Conservation (phyloP, 2,329 filamentous ascomycete genomes). For the Stachybotrys chartarum region DNA sequence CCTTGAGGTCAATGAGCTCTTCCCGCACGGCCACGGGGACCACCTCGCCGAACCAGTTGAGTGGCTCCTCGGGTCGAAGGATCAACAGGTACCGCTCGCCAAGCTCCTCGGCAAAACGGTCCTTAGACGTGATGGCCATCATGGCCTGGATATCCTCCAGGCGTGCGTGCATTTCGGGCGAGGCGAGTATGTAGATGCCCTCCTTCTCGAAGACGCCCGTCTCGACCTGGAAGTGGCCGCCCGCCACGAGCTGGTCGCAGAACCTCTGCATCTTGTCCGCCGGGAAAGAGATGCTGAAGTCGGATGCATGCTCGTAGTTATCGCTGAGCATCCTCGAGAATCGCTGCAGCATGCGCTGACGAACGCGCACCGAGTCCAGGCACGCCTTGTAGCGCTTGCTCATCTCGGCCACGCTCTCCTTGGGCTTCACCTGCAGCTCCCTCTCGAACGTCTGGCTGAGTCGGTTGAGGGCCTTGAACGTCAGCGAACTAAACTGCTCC, state of each 20-base stretch:
- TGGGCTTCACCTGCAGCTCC: conserved; percentile 76
- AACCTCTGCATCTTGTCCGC: conserved; percentile 66
- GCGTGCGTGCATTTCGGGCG: conserved; percentile 66
- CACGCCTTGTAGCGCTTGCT: conserved; percentile 96
- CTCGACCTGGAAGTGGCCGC: conserved; percentile 83
- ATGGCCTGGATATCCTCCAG: conserved; percentile 80
- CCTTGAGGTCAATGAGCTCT: conserved; percentile 69
- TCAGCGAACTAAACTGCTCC: conserved; percentile 92
- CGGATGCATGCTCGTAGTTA: conserved; percentile 92
- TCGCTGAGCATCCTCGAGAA: conserved; percentile 88
- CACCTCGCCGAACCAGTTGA: conserved; percentile 76
- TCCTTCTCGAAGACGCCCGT: conserved; percentile 63
- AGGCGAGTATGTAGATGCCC: conserved; percentile 78
- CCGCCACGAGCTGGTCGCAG: conserved; percentile 71
- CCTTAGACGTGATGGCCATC: conserved; percentile 60
- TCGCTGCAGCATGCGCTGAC: conserved; percentile 92
- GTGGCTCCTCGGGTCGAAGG: conserved; percentile 68
- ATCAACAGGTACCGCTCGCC: conserved; percentile 75
- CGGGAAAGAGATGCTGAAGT: conserved; percentile 76
- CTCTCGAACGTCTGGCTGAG: conserved; percentile 87
- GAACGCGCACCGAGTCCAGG: conserved; percentile 89
- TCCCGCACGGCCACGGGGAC: conserved; percentile 66
- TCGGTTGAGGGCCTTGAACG: conserved; percentile 83
- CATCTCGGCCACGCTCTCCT: conserved; percentile 81
- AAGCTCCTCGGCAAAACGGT: conserved; percentile 58